phyloP scores from a whole-genome alignment of 129 eudicot genomes.

The Pulicaria dysenterica region DNA sequence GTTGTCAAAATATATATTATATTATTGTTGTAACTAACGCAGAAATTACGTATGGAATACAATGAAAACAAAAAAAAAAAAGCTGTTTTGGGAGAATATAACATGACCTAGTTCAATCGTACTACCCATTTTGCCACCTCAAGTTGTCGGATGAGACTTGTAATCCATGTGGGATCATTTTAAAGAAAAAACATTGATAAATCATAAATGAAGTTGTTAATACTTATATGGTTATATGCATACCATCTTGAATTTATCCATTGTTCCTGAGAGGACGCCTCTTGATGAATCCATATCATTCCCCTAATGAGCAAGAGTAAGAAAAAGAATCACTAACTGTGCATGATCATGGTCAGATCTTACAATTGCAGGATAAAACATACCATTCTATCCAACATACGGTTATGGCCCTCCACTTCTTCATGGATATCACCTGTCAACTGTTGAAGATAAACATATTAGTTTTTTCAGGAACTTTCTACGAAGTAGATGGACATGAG shows the following conservation, averaged over 20 bases:
- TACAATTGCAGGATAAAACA: not conserved
- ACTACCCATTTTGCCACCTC: not conserved
- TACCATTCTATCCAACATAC: slow-evolving; percentile 89
- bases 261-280: slow-evolving; percentile 89
- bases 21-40: not conserved
- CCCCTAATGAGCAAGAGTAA: slow-evolving; percentile 48
- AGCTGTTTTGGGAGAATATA: not conserved
- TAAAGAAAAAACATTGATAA: not conserved
- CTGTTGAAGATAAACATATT: slow-evolving; percentile 41
- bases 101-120: not conserved
- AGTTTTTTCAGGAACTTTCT: not conserved
- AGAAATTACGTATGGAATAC: not conserved
- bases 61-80: not conserved
- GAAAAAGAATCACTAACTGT: not conserved
- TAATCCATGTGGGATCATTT: not conserved
- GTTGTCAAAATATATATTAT: no score
- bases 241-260: slow-evolving; percentile 96
- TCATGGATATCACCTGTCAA: slow-evolving; percentile 77
- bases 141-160: not conserved
- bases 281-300: slow-evolving; percentile 95
- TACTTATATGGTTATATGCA: not conserved
- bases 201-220: no score
- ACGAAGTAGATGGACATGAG: no score
- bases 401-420: slow-evolving; percentile 80
- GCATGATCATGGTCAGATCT: not conserved